Conservation (phyloP, 2,329 filamentous ascomycete genomes). For the Monosporascus ibericus region DNA sequence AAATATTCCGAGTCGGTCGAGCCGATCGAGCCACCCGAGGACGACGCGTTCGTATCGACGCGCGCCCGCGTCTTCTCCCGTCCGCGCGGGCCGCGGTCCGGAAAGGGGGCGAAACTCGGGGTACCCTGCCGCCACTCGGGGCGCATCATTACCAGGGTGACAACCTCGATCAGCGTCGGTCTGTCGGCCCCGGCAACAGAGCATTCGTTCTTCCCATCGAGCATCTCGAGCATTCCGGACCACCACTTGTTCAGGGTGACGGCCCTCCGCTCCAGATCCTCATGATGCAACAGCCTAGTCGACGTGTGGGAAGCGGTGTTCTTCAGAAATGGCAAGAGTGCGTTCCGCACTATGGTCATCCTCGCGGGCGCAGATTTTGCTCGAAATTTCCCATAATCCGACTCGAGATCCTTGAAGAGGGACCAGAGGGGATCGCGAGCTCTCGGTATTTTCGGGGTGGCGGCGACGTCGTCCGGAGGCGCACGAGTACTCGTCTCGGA, state of each 20-base stretch:
- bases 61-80: conserved; percentile 37
- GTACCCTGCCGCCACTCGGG: conserved; percentile 79
- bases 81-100: conserved; percentile 46
- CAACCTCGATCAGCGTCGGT: conserved; percentile 71
- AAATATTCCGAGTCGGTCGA: conserved; percentile 42
- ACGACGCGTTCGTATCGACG: conserved; percentile 51
- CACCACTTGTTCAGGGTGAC: conserved; percentile 88
- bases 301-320: conserved; percentile 64
- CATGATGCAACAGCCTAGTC: conserved; percentile 57
- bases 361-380: conserved; percentile 68
- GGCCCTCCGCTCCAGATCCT: conserved; percentile 75
- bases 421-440: conserved; percentile 49
- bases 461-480: conserved; percentile 19
- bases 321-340: conserved; percentile 71
- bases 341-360: conserved; percentile 65
- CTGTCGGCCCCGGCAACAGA: conserved; percentile 80
- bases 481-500: conserved; percentile 27
- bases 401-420: conserved; percentile 48
- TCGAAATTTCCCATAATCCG: conserved; percentile 52
- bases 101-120: conserved; percentile 58
- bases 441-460: conserved; percentile 8
- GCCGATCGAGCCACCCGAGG: conserved; percentile 58
- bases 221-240: conserved; percentile 73
- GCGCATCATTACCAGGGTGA: conserved; percentile 78
- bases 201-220: conserved; percentile 59